These are phyloP conservation scores for Eimeria zaria DNA, from an alignment of 169 alveolate species.

Conservation along the genomic window DNA sequence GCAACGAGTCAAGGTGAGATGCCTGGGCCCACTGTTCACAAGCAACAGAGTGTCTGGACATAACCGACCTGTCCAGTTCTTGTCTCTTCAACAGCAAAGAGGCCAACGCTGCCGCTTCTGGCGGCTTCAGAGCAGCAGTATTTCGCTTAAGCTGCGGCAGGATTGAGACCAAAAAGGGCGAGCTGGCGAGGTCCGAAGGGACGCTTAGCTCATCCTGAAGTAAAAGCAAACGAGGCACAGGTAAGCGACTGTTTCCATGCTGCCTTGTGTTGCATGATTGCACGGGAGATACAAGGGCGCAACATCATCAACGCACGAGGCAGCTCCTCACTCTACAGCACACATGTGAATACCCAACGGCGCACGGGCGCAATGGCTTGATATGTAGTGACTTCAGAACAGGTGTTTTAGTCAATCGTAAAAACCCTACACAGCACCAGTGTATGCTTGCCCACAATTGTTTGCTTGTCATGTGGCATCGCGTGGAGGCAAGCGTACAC, in stretches of 20 bases:
- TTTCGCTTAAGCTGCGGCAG: constrained; percentile 67
- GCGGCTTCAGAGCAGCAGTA: constrained; percentile 23
- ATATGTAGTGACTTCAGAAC: not conserved
- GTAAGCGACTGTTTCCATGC: not conserved
- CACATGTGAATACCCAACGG: not conserved
- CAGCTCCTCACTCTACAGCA: not conserved
- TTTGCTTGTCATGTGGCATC: not conserved
- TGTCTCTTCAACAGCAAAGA: constrained; percentile 33
- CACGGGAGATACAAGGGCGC: not conserved
- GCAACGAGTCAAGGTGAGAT: not conserved
- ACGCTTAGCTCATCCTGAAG: constrained; percentile 48
- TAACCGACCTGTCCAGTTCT: constrained; percentile 47
- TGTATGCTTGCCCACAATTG: not conserved
- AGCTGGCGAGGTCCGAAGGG: constrained; percentile 1
- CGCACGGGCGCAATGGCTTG: not conserved
- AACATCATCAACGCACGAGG: not conserved
- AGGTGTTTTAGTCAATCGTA: not conserved
- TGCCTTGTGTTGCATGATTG: not conserved
- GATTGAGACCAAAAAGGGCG: constrained; percentile 27
- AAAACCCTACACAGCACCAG: not conserved
- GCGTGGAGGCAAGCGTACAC: not conserved
- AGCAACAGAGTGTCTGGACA: not conserved
- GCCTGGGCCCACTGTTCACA: no score
- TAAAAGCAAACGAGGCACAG: not conserved
- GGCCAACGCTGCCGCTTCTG: constrained; percentile 58